Percentiles rank a stretch among this genome's conserved stretches.
Evolutionary conservation across 2,329 filamentous ascomycete species (phyloP).

Genomic region (Hypoxylon rubiginosum): DNA sequence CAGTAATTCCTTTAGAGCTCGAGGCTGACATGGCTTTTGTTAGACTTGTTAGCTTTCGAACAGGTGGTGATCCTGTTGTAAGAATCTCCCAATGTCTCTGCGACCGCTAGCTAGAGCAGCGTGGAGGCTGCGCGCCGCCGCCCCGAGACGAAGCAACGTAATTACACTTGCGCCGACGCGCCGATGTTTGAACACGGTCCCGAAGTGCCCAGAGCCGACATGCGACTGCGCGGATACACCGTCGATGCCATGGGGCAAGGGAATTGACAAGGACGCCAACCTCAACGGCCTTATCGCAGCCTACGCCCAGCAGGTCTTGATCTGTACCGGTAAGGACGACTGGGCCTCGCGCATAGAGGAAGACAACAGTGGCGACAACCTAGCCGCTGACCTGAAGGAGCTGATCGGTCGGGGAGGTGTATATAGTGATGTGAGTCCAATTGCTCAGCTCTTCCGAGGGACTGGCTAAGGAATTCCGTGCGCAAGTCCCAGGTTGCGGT

Average conservation of each 20-base stretch:
- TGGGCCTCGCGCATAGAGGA: conserved; percentile 90
- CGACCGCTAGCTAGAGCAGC: conserved; percentile 38
- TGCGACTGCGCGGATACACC: conserved; percentile 81
- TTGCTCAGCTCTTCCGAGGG: neutral
- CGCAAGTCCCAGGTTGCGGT: neutral
- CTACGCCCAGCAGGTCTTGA: conserved; percentile 85
- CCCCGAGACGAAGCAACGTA: conserved; percentile 3
- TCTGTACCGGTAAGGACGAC: conserved; percentile 84
- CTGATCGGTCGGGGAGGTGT: conserved; percentile 74
- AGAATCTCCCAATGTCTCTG: conserved; percentile 41
- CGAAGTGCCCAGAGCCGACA: conserved; percentile 78
- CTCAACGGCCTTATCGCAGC: conserved; percentile 82
- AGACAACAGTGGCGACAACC: conserved; percentile 75
- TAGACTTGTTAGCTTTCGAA: conserved; percentile 14
- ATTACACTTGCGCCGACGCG: conserved; percentile 7
- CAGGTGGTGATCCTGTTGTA: conserved; percentile 29
- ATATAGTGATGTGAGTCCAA: conserved; percentile 73
- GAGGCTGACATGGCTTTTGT: conserved; percentile 33
- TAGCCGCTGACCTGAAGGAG: conserved; percentile 79
- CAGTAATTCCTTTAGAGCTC: conserved; percentile 3
- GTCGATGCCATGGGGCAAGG: conserved; percentile 73
- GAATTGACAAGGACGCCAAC: conserved; percentile 78
- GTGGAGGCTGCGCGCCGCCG: conserved; percentile 20
- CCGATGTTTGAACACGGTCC: conserved; percentile 55
- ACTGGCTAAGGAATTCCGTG: conserved; percentile 4